Evolutionary conservation across 2,329 filamentous ascomycete genomes (phyloP), one percentile per base, ranked within the genome.

Genomic region (Incumbomyces delicatus): DNA sequence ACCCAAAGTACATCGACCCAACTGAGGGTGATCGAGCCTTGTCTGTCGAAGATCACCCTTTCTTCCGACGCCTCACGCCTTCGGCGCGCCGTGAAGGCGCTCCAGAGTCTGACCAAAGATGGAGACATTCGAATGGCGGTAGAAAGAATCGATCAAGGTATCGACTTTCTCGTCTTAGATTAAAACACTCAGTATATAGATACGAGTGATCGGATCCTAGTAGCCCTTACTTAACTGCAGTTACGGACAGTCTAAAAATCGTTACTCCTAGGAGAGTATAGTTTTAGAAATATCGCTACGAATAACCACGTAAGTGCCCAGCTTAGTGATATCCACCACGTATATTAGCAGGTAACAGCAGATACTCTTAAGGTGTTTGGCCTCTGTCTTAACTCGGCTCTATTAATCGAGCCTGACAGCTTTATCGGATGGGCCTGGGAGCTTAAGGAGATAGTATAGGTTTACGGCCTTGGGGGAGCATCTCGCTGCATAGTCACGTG

Each of bases 21-120:
- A 11, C 6, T 46, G 29, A 17, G 11, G 11, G 2, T 11, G 11
- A 18, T 46, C 5, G 18, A 46, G 20, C 13, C 17, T 2, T 41
- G 36, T 12, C 36, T 32, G 14, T 41, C 35, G 6, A 16, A 11
- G 3, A 46, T 41, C 17, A 10, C 33, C 13, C 44, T 35, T 16
- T 13, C 20, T 11, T 13, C 20, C 13, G 37, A 34, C n/a, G 35
- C 27, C 1, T 30, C 44, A 20, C 29, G 30, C 11, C 29, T 46
- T 13, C 18, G 33, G n/a, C 44, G 44, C 14, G 22, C 34, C 20
- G 18, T 29, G 17, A 46, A 46, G 44, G 44, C 44, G 16, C 27
- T 46, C 13, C 32, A 46, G 35, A 46, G 44, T 13, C 34, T 46
- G 20, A 29, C 44, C 11, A 41, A 33, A 29, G 44, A 46, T 37